Base-by-base conservation (phyloP, 768 basidiomycete species). In the Termitomyces sp. region DNA sequence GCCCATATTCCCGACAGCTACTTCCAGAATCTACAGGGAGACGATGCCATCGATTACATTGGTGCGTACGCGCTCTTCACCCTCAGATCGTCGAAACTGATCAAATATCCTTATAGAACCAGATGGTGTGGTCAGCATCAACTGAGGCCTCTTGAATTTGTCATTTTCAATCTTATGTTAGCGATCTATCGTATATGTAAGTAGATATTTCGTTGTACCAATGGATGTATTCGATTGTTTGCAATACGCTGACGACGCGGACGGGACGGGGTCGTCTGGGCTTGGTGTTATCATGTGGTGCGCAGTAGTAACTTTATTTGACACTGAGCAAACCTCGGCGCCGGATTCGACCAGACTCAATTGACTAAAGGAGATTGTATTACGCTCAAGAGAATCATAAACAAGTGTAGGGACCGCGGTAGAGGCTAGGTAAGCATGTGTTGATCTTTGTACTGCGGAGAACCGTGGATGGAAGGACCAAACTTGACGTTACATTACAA, bases 31-130 rank as follows among this genome's bases (percentile, higher is more conserved):
- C 64, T 74, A 37, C 63, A 69, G 33, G 68, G 44, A 39, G 66
- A 62, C 31, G 72, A 67, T 51, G 52, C 71, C 54, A 76, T 82
- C 59, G 72, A 75, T 58, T 82, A 78, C 68, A 80, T 82, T 59
- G 81, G 82, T 82, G 46, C 11, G 75, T 22, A 46, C 33, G 36
- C 42, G 15, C 4, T 18, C 8, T 53, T 39, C 46, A 36, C 36
- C 30, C 18, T 22, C 20, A 36, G 36, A 27, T 39, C 42, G 16
- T 51, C 15, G 33, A 50, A 33, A 42, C 22, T 42, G 47, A 44
- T 36, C 9, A 20, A 49, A 24, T n/a, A 11, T 27, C 27, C 3
- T n/a, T 20, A 18, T 61, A 82, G 81, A 82, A 66, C 75, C 72
- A 20, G 79, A 81, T 67, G 57, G 69, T 41, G 54, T 65, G 42